Percentiles rank a stretch among this genome's conserved stretches.
phyloP scores from a whole-genome alignment of 192 early-diverging fungal species.

The Coemansia sp. region DNA sequence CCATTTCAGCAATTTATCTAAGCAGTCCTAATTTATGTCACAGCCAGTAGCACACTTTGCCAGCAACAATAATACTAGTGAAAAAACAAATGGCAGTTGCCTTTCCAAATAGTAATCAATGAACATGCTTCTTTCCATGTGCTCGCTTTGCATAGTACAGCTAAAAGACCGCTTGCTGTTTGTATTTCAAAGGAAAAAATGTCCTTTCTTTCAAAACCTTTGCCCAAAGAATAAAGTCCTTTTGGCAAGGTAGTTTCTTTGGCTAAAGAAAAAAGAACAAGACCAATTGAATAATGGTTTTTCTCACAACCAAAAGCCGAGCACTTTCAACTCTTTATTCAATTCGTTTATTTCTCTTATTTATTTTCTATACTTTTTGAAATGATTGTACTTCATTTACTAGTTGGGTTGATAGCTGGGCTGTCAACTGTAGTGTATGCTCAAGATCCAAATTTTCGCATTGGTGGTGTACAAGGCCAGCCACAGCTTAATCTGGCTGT shows the following conservation, averaged over 20 bases:
- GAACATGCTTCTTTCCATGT: not conserved
- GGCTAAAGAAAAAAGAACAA: not conserved
- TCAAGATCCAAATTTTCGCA: not conserved
- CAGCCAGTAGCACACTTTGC: too few species aligned
- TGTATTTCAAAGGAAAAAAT: not conserved
- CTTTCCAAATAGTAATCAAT: not conserved
- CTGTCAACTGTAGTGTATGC: slow-evolving; percentile 12
- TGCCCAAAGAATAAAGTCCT: not conserved
- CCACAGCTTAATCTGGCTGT: not conserved
- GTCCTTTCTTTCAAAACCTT: not conserved
- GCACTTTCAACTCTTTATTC: not conserved
- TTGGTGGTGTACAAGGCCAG: not conserved
- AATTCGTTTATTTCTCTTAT: not conserved
- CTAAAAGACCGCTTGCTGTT: not conserved
- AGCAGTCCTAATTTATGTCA: too few species aligned
- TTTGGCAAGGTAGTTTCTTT: not conserved
- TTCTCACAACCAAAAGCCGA: not conserved
- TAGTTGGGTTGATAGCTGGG: slow-evolving; percentile 19
- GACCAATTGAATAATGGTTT: not conserved
- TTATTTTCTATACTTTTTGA: not conserved
- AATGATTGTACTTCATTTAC: not conserved
- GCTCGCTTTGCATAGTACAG: not conserved
- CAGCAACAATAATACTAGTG: too few species aligned
- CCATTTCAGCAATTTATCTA: too few species aligned
- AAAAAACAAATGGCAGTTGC: too few species aligned